Evolutionary conservation across 306 rosid genomes (phyloP), one percentile per base, ranked within the genome.

Genomic region (Acacia melanoxylon): DNA sequence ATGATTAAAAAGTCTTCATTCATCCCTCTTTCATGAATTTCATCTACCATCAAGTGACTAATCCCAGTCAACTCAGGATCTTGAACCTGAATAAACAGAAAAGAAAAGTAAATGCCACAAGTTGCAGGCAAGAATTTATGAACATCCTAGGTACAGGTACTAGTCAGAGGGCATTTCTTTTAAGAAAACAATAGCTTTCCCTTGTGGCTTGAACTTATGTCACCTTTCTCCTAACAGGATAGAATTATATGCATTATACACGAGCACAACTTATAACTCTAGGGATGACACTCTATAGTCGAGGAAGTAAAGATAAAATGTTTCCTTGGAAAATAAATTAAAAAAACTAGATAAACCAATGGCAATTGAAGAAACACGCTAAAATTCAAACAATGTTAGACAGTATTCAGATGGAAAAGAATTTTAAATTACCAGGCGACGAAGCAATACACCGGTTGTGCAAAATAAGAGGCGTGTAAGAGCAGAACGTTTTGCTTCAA

Each of bases 11-110:
- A 93, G 86, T 95, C 99, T 82, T 95, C 99, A 77, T 95, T 91
- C 93, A 95, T 95, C 89, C 99, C 99, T 85, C 99, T 93, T 91
- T 95, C 99, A 88, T 93, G 99, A 86, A 95, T 93, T 91, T 93
- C 99, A 88, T 95, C 99, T 81, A 93, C 98, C 72, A 95, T 85
- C 90, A 95, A 89, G 90, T 95, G 98, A 86, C 97, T 93, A 79
- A 92, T 89, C 48, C 97, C 98, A 58, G 87, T 91, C 81, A 95
- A 83, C 73, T 86, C 74, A 31, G 98, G 98, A 86, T 95, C 99
- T 81, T 93, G 94, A 68, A 93, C 95, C 99, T 95, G 90, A 69
- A 86, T 52, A 78, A 44, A 79, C 33, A 82, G 80, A 48, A 67
- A 76, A 85, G 35, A 84, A 52, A 71, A 72, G 76, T 77, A 49